Conservation (phyloP, 805 yeast genomes). For the Wickerhamiella siamensis region DNA sequence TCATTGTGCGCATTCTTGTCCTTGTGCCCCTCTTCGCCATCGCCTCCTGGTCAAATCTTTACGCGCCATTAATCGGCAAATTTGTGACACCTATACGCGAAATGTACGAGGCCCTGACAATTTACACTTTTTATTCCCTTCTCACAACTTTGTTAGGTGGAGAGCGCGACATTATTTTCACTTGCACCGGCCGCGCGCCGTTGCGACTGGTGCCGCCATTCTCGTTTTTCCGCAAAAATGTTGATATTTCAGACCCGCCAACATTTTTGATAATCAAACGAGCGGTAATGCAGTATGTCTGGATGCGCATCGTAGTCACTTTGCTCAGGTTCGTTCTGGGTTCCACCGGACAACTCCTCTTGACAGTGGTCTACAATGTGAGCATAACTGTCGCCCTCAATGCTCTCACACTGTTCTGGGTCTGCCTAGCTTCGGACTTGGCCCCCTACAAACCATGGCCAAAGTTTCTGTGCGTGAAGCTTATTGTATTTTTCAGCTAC, state of each 20-base stretch:
- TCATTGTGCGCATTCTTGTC: constrained; percentile 65
- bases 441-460: constrained; percentile 77
- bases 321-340: constrained; percentile 18
- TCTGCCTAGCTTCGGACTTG: constrained; percentile 65
- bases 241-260: constrained; percentile 78
- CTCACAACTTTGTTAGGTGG: constrained; percentile 82
- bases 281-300: constrained; percentile 83
- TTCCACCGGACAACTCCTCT: constrained; percentile 41
- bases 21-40: constrained; percentile 72
- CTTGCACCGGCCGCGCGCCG: constrained; percentile 58
- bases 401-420: constrained; percentile 84
- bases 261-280: constrained; percentile 65
- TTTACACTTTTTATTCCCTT: constrained; percentile 79
- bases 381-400: constrained; percentile 74
- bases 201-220: constrained; percentile 44
- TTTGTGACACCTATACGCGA: constrained; percentile 42
- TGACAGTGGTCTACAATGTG: constrained; percentile 56
- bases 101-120: constrained; percentile 89
- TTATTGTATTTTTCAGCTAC: constrained; percentile 91
- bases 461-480: constrained; percentile 81
- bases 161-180: constrained; percentile 67
- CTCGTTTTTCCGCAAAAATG: constrained; percentile 29
- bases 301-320: constrained; percentile 82
- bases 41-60: constrained; percentile 47
- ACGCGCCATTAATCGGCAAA: constrained; percentile 20